These are phyloP conservation scores for Trifolium dubium DNA, from an alignment of 306 rosid species.

Conservation along the genomic window DNA sequence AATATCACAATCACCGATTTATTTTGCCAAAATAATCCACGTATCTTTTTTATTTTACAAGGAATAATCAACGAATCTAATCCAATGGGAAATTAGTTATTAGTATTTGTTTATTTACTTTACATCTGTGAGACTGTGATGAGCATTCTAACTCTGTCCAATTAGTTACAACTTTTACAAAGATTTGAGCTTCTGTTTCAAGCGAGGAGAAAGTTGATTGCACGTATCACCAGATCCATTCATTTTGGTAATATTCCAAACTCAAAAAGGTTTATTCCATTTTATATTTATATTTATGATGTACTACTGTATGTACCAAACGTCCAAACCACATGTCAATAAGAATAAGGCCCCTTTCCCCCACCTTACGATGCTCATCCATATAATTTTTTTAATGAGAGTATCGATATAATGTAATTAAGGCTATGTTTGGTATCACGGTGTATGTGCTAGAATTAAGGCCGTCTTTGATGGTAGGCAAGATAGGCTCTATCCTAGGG, in stretches of 20 bases:
- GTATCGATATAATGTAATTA: too few relatives aligned
- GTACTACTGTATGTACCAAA: not conserved
- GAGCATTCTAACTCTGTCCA: not conserved
- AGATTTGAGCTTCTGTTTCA: not conserved
- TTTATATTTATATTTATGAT: not conserved
- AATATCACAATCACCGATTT: not conserved
- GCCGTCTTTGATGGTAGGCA: too few relatives aligned
- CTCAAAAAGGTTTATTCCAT: constrained; percentile 41
- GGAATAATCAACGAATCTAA: not conserved
- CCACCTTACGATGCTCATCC: not conserved
- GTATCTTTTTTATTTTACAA: too few relatives aligned
- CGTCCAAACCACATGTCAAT: constrained; percentile 24
- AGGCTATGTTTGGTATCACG: too few relatives aligned
- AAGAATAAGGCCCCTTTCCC: not conserved
- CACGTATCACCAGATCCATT: not conserved
- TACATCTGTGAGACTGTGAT: not conserved
- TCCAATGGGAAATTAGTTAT: not conserved
- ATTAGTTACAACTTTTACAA: too few relatives aligned
- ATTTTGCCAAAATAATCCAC: not conserved
- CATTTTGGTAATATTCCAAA: constrained; percentile 32
- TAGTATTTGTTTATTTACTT: too few relatives aligned
- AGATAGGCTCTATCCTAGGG: too few relatives aligned
- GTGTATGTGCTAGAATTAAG: too few relatives aligned
- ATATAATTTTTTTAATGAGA: not conserved
- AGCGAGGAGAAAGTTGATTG: not conserved